These are phyloP conservation scores for Oxytropis ochrocephala DNA, from an alignment of 306 rosid species.

Conservation along the genomic window DNA sequence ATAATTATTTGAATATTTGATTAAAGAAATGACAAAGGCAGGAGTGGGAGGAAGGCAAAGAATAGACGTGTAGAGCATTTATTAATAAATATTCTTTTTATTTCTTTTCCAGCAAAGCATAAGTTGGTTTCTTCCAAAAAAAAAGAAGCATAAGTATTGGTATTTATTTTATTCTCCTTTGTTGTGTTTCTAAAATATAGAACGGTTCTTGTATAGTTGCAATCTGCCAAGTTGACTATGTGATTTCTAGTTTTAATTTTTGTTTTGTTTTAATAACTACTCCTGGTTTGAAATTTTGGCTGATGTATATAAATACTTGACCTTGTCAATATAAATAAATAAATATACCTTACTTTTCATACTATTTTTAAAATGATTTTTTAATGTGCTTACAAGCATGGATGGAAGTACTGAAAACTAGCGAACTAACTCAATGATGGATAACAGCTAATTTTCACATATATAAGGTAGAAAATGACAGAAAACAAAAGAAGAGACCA, in stretches of 20 bases:
- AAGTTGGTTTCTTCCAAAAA: too few species aligned
- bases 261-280: background rate
- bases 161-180: background rate
- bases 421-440: background rate
- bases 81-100: background rate
- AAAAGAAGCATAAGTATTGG: too few species aligned
- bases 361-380: background rate
- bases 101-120: background rate
- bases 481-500: background rate
- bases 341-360: background rate
- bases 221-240: background rate
- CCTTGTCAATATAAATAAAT: too few species aligned
- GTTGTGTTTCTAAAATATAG: background rate
- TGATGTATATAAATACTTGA: too few species aligned
- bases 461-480: background rate
- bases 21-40: background rate
- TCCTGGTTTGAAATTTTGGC: background rate
- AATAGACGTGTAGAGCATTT: constrained; percentile 1
- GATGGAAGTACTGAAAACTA: background rate
- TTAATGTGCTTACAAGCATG: background rate
- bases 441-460: constrained; percentile 11
- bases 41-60: background rate
- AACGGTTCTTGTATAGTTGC: background rate
- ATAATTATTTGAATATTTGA: background rate
- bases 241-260: background rate